Base-by-base conservation (phyloP, 1,284 basidiomycete species). In the Wallemia mellicola region DNA sequence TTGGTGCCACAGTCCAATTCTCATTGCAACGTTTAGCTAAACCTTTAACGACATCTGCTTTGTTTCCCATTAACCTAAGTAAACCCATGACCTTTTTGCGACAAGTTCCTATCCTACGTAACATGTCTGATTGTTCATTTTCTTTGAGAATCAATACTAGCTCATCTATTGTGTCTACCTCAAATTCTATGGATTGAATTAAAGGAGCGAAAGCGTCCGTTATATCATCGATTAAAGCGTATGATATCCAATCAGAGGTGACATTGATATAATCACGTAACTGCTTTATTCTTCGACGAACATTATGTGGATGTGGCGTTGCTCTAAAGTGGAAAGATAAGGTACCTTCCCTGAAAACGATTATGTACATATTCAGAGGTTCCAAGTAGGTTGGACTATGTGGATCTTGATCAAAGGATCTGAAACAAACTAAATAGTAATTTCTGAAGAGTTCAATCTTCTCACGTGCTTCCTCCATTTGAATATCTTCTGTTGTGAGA, bases 51-150 rank as follows among this genome's bases (percentile, higher is more conserved):
- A 99, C 94, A 68, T 99, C 94, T 57, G 94, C 94, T 74, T 99
- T 99, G 73, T 94, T 96, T 33, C 94, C 94, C 92, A 99, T 96
- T 59, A 98, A 73, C 64, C 83, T 72, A 59, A 99, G 71, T 33
- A 99, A 72, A 27, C 94, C 94, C 94, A 99, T 98, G 66, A 99
- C 94, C 72, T 99, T 99, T 74, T 98, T 98, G 59, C 94, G 78
- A 69, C 94, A 98, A 0, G 88, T 95, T 54, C 94, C 94, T 66
- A 98, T 99, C 63, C 91, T 80, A 61, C 81, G 68, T 63, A 85
- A 72, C 82, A 84, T 83, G 70, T 85, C 82, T 63, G 76, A 81
- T 68, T 83, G 82, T 68, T 83, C 82, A 0, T 81, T 78, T 63
- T 83, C 81, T 67, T 94, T 96, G 61, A 98, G 72, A 54, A 99